These are phyloP conservation scores for Iris pallida DNA, from an alignment of 116 monocot genomes.

Conservation along the genomic window DNA sequence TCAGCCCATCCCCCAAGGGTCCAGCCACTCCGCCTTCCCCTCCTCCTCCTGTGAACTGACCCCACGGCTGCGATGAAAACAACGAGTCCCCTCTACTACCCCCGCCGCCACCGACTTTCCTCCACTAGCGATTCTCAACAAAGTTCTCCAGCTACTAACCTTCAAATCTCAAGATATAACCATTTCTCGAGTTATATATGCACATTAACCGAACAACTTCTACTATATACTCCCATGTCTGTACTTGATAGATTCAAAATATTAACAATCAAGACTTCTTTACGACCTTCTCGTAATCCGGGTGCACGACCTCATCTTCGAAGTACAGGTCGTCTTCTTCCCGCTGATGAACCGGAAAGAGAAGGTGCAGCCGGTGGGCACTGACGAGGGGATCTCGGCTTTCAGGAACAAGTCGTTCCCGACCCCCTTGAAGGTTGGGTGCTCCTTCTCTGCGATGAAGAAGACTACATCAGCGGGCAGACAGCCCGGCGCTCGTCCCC, in stretches of 20 bases:
- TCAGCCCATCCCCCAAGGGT: constrained; percentile 42
- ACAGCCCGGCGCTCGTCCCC: constrained; percentile 85
- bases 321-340: constrained; percentile 28
- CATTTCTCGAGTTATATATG: too few relatives aligned
- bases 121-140: too few relatives aligned
- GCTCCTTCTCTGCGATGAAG: constrained; percentile 70
- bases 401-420: constrained; percentile 76
- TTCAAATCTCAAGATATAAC: too few relatives aligned
- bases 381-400: constrained; percentile 69
- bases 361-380: constrained; percentile 74
- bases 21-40: constrained; percentile 15
- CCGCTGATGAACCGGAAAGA: constrained; percentile 50
- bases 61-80: constrained; percentile 41
- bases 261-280: too few relatives aligned
- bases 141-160: too few relatives aligned
- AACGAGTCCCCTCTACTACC: constrained; percentile 18
- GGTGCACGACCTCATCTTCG: too few relatives aligned
- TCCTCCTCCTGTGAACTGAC: constrained; percentile 15
- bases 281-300: too few relatives aligned
- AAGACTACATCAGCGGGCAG: constrained; percentile 62
- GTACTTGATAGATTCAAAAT: too few relatives aligned
- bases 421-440: constrained; percentile 59
- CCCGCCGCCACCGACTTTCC: constrained; percentile 9
- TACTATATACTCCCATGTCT: too few relatives aligned
- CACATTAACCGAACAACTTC: too few relatives aligned